Evolutionary conservation across 2,329 filamentous ascomycete genomes (phyloP), one percentile per base, ranked within the genome.

Genomic region (Dactylella cylindrospora): DNA sequence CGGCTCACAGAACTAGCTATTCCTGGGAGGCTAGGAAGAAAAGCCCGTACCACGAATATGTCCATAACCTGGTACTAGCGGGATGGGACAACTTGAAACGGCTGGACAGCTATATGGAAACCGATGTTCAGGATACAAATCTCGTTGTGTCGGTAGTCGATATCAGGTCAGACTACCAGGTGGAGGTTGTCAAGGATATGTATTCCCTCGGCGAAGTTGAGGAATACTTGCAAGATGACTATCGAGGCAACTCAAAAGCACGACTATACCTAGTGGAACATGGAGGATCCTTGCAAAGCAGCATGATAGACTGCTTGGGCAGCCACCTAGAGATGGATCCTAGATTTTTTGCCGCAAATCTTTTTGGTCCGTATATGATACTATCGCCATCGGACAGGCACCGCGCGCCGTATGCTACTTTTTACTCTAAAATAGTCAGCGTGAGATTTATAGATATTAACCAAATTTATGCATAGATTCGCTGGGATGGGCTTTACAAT

Each of bases 71-170:
- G 9, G 64, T 68, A 10, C 59, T 52, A 13, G 67, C 69, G 32
- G 68, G 68, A 55, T 70, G 67, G 69, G 68, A 64, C 35, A 71
- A 69, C 50, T 54, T 71, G 23, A 51, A 45, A 26, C 49, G 55
- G 10, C 44, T 71, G 25, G 66, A 70, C n/a, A 36, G 47, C 2
- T 69, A 69, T 32, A 66, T 70, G 55, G 53, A 43, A 25, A 55
- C 32, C 20, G 64, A 66, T 22, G 17, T 65, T 17, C 53, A 67
- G 31, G 66, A 68, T 22, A 35, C 29, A 15, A 60, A 67, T 19
- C 41, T 70, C 2, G 54, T 68, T 0, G 52, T 70, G 2, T 69
- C 66, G 1, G 66, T 70, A 12, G 32, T 70, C 5, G 69, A 70
- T 33, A 67, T 71, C 45, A 62, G 41, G 13, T 38, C 57, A 22